Percentiles rank a stretch among this genome's conserved stretches.
Evolutionary conservation across 2,329 filamentous ascomycete genomes (phyloP).

Genomic region (Helicocarpus griseus): DNA sequence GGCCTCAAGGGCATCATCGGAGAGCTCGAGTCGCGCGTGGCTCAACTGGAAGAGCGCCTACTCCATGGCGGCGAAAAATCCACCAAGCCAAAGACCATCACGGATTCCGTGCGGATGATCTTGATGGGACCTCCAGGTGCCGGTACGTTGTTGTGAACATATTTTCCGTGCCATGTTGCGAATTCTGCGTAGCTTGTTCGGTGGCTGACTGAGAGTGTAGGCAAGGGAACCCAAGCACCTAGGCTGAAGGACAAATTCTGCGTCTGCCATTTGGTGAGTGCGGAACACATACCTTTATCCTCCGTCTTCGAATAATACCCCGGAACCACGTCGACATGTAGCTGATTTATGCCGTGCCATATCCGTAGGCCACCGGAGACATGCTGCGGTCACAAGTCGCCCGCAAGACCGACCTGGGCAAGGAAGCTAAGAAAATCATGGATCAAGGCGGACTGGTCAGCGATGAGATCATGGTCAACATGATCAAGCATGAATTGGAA

Average conservation of each 20-base stretch:
- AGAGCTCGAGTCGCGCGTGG: constrained; percentile 76
- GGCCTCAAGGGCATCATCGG: constrained; percentile 75
- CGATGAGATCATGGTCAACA: constrained; percentile 98
- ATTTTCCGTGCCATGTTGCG: background rate
- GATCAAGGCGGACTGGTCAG: constrained; percentile 94
- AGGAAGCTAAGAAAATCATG: constrained; percentile 99
- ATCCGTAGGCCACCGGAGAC: constrained; percentile 77
- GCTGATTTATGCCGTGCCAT: constrained; percentile 7
- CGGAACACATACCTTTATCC: background rate
- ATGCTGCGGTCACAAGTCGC: constrained; percentile 98
- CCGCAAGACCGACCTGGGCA: constrained; percentile 88
- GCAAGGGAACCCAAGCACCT: constrained; percentile 97
- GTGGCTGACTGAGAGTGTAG: constrained; percentile 39
- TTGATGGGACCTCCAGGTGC: constrained; percentile 95
- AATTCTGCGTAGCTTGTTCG: background rate
- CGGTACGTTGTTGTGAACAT: constrained; percentile 51
- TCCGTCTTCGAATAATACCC: background rate
- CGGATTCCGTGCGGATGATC: constrained; percentile 81
- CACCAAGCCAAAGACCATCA: constrained; percentile 38
- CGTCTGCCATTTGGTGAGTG: constrained; percentile 85
- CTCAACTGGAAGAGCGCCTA: constrained; percentile 70
- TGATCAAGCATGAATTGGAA: constrained; percentile 97
- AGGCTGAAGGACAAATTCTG: constrained; percentile 97
- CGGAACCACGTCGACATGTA: background rate
- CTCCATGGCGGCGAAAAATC: constrained; percentile 43